Base-by-base conservation (phyloP, 192 early-diverging fungal genomes). In the Cladochytrium replicatum region DNA sequence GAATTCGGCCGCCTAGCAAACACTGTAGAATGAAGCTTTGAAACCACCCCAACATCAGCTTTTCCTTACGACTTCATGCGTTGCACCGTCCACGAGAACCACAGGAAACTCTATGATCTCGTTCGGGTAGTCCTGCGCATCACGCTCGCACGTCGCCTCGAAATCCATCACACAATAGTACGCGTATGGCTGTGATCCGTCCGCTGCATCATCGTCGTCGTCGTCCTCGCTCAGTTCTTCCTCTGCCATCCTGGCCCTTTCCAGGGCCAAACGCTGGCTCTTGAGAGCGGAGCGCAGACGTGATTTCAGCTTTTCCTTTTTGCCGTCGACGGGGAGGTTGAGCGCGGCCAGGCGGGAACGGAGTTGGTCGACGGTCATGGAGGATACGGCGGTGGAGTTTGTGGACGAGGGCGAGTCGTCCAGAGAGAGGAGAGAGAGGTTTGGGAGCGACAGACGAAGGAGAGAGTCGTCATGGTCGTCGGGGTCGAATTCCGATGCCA, bases 91-190 rank as follows among this genome's bases (percentile, higher is more conserved):
- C 4, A 90, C 50, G 5, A 90, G 53, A 1, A 89, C 66, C 2
- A 84, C 72, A 9, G 89, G 89, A 43, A 88, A 89, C 55, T 91
- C 89, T 44, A 91, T 91, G 41, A 91, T 85, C 52, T 91, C 88
- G 68, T 86, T 81, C 0, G 67, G 68, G 46, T 71, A 89, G 4
- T 74, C 67, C 4, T 53, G 54, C 1, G 45, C 55, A 8, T 71
- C 69, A 22, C 51, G 63, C 32, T 77, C 71, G 54, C 88, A 91
- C 0, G 88, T 91, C 11, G 82, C 88, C 57, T 91, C 88, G 11
- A 88, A 77, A 63, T 91, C 88, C 51, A 86, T 75, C 26, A 84
- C 83, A 24, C 72, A 59, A 49, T 81, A 86, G 48, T 78, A 86
- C 34, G 80, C 76, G 45, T 61, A 81, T 0, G 76, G 68, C 32